These are phyloP conservation scores for Wickerhamomyces strasburgensis DNA, from an alignment of 805 yeast genomes.

Conservation along the genomic window DNA sequence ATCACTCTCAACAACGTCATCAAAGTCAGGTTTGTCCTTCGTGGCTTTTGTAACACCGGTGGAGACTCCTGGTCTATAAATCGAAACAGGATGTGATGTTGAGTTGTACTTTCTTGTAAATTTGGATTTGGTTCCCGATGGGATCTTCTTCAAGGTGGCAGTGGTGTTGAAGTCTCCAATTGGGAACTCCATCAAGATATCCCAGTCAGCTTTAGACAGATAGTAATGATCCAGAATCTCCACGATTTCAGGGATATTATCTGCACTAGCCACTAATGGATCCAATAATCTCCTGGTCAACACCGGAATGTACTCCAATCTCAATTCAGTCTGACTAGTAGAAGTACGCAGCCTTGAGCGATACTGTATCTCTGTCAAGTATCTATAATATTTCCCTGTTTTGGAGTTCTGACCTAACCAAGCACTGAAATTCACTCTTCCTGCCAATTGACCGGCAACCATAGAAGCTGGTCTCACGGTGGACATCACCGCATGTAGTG, in stretches of 20 bases:
- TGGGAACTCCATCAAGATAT: constrained; percentile 74
- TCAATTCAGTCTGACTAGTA: constrained; percentile 66
- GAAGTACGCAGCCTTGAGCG: constrained; percentile 79
- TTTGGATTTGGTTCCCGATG: constrained; percentile 75
- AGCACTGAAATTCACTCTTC: constrained; percentile 72
- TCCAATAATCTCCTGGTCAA: constrained; percentile 49
- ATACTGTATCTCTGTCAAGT: constrained; percentile 82
- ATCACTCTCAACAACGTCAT: constrained; percentile 20
- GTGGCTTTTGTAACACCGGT: constrained; percentile 8
- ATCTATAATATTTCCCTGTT: constrained; percentile 66
- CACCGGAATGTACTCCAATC: constrained; percentile 71
- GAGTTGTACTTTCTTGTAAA: constrained; percentile 84
- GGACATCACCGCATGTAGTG: constrained; percentile 84
- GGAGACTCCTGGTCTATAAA: constrained; percentile 10
- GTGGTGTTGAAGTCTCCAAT: constrained; percentile 57
- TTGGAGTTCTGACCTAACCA: constrained; percentile 93
- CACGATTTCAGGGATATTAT: constrained; percentile 63
- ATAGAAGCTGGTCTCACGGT: constrained; percentile 73
- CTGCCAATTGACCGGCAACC: constrained; percentile 65
- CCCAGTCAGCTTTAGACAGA: constrained; percentile 90
- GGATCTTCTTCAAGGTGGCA: constrained; percentile 50
- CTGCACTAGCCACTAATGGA: constrained; percentile 59
- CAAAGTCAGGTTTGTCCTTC: constrained; percentile 8
- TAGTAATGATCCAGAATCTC: constrained; percentile 79
- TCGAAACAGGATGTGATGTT: constrained; percentile 69